A percentile compares a stretch with the other conserved stretches of the same genome.
Conservation (phyloP, 192 early-diverging fungal genomes). For the Allomyces arbusculus region DNA sequence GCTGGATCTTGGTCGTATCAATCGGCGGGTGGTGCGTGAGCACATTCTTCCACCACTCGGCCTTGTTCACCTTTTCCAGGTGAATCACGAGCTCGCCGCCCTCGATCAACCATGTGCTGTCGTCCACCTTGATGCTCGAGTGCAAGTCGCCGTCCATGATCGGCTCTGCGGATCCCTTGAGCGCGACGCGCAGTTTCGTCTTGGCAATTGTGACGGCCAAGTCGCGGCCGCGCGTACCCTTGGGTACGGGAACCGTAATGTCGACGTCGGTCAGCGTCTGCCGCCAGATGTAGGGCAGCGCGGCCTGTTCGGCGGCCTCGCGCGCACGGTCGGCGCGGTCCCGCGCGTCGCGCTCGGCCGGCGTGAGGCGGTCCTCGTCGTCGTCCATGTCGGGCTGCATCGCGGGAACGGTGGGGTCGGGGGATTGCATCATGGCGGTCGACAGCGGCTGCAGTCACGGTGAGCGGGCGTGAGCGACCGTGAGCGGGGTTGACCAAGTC, state of each 20-base stretch:
- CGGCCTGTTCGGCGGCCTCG: constrained; percentile 4
- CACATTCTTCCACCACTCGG: constrained; percentile 81
- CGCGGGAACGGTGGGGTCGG: no score
- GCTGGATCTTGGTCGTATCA: constrained; percentile 70
- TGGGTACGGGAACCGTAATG: constrained; percentile 43
- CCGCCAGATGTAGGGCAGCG: constrained; percentile 55
- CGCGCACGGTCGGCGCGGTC: background rate
- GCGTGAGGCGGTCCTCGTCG: background rate
- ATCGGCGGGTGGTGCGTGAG: constrained; percentile 57
- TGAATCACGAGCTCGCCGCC: constrained; percentile 55
- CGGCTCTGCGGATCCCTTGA: constrained; percentile 36
- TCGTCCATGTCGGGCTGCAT: background rate
- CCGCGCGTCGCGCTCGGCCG: background rate
- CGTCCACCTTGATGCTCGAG: constrained; percentile 47
- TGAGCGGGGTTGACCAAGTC: background rate
- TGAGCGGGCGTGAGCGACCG: background rate
- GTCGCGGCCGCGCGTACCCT: constrained; percentile 45
- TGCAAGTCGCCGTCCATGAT: constrained; percentile 34
- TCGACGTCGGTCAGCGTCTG: constrained; percentile 74
- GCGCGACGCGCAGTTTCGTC: constrained; percentile 36
- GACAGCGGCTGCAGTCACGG: background rate
- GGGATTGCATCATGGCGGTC: background rate
- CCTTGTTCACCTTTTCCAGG: constrained; percentile 60
- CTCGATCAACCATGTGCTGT: constrained; percentile 53
- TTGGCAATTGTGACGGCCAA: constrained; percentile 45